Base-by-base conservation (phyloP, 2,329 filamentous ascomycete genomes). In the Microascus cirrosus region DNA sequence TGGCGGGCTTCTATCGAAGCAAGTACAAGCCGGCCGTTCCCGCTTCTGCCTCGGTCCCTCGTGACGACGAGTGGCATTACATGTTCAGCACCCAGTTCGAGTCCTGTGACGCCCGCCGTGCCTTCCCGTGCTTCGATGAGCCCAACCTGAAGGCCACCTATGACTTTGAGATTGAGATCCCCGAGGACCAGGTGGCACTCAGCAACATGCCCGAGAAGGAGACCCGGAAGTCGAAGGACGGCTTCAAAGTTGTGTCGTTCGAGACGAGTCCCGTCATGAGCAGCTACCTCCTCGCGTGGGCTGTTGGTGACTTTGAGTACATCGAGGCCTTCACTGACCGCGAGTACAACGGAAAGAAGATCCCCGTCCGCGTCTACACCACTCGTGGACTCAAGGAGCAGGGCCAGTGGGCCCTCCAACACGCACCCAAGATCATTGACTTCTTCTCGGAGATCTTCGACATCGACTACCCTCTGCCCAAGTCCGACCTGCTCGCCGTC, bases 1-100 rank as follows among this genome's bases (percentile, higher is more conserved):
- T 96, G 90, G 87, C 89, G 60, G 91, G 92, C 48, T 96, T 96
- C 78, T 96, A 94, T 73, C 85, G 91, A 63, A 92, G 89, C 67
- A 91, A 94, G 75, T 99, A 99, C 74, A 95, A 90, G 77, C 90
- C 92, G 20, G 74, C 81, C 57, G 84, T 81, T 45, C 77, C 87
- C 36, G 82, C 91, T 7, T 81, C 88, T 54, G 76, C 85, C 50
- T 91, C 89, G 13, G 91, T 95, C 1, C 89, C 91, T 32, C 87
- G 80, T 67, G 90, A 86, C 62, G 78, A 79, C 53, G 78, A 84
- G 65, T 82, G 78, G 68, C 81, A 84, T 70, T 81, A 82, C 68
- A 92, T 93, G 89, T 78, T 96, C 72, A 95, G 90, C 76, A 99
- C 94, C 54, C 94, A 99, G 70, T 99, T 99, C 68, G 94, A 99